Percentiles rank a stretch among this genome's conserved stretches.
Conservation (phyloP, 148 eudicot species). For the Camellia granthamiana region DNA sequence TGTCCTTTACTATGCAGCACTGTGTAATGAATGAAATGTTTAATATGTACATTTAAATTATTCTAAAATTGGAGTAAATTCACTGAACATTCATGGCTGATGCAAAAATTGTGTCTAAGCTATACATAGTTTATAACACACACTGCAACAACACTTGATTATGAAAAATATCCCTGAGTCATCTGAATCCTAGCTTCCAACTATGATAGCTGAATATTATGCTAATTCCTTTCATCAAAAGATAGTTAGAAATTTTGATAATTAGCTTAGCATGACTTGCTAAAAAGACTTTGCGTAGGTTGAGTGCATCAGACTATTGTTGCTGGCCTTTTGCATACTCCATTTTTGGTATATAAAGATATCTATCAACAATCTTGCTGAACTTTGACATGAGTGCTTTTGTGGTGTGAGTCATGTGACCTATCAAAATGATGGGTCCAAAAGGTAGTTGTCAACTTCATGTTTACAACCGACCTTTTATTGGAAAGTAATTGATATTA, state of each 20-base stretch:
- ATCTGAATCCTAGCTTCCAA: background rate
- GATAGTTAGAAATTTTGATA: background rate
- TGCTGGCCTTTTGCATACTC: background rate
- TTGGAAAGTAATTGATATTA: background rate
- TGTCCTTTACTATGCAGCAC: conserved; percentile 12
- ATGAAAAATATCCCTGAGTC: background rate
- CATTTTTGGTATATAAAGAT: background rate
- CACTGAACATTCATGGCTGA: too few relatives aligned
- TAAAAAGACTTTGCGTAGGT: background rate
- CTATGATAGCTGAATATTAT: background rate
- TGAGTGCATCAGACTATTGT: background rate
- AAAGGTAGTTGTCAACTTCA: background rate
- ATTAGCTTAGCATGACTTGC: conserved; percentile 1
- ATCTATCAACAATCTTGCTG: background rate
- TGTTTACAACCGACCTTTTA: background rate
- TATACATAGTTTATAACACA: background rate
- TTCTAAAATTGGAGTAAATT: background rate
- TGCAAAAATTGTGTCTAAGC: background rate
- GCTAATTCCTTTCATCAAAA: background rate
- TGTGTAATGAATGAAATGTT: conserved; percentile 7
- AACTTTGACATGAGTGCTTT: background rate
- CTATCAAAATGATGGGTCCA: background rate
- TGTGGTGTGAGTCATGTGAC: background rate
- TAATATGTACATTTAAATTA: background rate
- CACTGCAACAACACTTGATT: background rate